Conservation (phyloP, 176 grass and related monocot species). For the Musa troglodytarum region DNA sequence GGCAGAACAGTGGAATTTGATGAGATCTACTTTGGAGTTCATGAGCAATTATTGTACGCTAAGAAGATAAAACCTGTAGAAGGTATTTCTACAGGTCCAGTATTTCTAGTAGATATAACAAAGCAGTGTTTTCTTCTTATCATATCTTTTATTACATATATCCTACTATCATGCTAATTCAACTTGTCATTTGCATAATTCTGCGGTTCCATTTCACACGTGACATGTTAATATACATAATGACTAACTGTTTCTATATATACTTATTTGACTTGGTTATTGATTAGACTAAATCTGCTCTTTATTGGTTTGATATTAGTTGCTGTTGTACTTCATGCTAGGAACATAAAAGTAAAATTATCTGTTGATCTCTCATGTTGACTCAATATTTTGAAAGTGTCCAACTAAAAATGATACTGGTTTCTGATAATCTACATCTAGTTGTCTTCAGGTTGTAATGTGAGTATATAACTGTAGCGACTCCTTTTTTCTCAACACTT, state of each 20-base stretch:
- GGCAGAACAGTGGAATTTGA: slow-evolving; percentile 49
- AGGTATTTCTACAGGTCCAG: slow-evolving; percentile 34
- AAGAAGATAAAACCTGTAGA: slow-evolving; percentile 70
- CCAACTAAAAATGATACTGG: too few species aligned
- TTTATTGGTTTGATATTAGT: background rate
- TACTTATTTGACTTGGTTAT: background rate
- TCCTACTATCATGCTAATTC: background rate
- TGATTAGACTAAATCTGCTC: too few species aligned
- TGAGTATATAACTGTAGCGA: background rate
- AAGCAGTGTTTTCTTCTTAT: background rate
- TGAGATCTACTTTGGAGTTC: slow-evolving; percentile 79
- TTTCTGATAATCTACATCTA: background rate
- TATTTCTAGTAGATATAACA: background rate
- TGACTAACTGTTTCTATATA: background rate
- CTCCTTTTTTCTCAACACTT: too few species aligned
- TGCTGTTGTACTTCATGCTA: background rate
- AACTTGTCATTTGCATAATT: too few species aligned
- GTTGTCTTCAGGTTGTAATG: background rate
- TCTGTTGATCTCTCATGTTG: too few species aligned
- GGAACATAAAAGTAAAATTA: too few species aligned
- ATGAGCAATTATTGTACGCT: slow-evolving; percentile 73
- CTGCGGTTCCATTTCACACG: too few species aligned
- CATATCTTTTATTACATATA: too few species aligned
- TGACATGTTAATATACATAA: background rate
- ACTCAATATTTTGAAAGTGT: too few species aligned